Conservation (phyloP, 2,329 filamentous ascomycete species). For the Penicillium verrucosum region DNA sequence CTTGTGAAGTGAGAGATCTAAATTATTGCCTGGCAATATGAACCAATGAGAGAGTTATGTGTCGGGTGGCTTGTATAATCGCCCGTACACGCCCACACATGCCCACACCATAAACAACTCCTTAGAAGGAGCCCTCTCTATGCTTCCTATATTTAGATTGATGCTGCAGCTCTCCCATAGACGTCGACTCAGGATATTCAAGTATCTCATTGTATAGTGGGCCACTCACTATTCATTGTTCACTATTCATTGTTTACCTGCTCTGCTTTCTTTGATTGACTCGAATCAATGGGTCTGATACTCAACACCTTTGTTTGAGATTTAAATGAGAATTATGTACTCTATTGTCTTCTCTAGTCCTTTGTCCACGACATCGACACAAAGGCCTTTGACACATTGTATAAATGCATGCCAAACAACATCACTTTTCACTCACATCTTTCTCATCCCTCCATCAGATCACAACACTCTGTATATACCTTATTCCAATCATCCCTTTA, state of each 20-base stretch:
- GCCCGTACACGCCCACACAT: too few relatives aligned
- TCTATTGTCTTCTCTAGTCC: not conserved
- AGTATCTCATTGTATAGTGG: not conserved
- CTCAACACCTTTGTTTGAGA: not conserved
- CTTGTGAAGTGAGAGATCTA: too few relatives aligned
- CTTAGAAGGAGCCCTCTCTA: not conserved
- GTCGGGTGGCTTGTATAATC: too few relatives aligned
- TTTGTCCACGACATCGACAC: not conserved
- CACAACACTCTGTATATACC: not conserved
- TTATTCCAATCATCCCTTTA: not conserved
- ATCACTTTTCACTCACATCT: not conserved
- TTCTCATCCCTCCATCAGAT: not conserved
- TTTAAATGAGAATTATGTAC: not conserved
- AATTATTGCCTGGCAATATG: too few relatives aligned
- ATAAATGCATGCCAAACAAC: slow-evolving; percentile 1
- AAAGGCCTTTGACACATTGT: slow-evolving; percentile 4
- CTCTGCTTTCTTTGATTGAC: not conserved
- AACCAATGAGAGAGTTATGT: too few relatives aligned
- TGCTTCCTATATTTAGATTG: not conserved
- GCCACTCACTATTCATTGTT: too few relatives aligned
- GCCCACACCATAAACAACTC: too few relatives aligned
- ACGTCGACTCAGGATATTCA: not conserved
- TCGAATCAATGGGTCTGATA: not conserved
- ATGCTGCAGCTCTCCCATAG: not conserved
- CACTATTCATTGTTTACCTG: not conserved